Conservation (phyloP, 352 stramenopile species). For the Phytophthora quininea region DNA sequence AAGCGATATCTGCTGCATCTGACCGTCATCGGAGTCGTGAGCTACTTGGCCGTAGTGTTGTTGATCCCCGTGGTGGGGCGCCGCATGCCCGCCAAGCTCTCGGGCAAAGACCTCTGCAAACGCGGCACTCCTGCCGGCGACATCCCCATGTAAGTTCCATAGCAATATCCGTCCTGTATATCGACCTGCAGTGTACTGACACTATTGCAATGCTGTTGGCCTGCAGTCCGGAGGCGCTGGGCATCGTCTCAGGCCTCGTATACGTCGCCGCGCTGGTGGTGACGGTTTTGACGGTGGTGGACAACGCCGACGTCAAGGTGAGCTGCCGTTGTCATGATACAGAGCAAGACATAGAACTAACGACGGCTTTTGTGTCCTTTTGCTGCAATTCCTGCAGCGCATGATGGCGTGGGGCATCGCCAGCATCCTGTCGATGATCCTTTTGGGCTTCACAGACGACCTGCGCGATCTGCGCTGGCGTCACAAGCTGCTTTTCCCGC, state of each 20-base stretch:
- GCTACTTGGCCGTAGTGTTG: constrained; percentile 63
- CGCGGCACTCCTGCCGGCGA: constrained; percentile 86
- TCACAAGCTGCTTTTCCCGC: constrained; percentile 97
- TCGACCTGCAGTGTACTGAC: neutral
- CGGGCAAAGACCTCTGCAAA: constrained; percentile 94
- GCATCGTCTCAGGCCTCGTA: constrained; percentile 86
- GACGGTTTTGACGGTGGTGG: constrained; percentile 71
- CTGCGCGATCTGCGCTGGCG: constrained; percentile 95
- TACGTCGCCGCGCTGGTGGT: constrained; percentile 82
- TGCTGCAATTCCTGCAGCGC: constrained; percentile 25
- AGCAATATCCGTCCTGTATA: neutral
- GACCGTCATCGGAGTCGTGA: constrained; percentile 54
- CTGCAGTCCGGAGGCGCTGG: constrained; percentile 83
- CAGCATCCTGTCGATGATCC: constrained; percentile 92
- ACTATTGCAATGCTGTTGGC: neutral
- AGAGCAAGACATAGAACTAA: neutral
- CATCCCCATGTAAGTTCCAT: constrained; percentile 77
- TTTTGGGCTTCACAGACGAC: constrained; percentile 95
- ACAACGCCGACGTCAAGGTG: constrained; percentile 68
- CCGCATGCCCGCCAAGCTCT: constrained; percentile 82
- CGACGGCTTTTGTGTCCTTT: neutral
- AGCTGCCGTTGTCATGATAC: neutral
- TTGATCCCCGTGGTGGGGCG: constrained; percentile 67
- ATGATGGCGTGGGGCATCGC: constrained; percentile 86
- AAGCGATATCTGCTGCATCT: constrained; percentile 56